Evolutionary conservation across 2,329 filamentous ascomycete genomes (phyloP), one percentile per base, ranked within the genome.

Genomic region (Aureobasidium sp.): DNA sequence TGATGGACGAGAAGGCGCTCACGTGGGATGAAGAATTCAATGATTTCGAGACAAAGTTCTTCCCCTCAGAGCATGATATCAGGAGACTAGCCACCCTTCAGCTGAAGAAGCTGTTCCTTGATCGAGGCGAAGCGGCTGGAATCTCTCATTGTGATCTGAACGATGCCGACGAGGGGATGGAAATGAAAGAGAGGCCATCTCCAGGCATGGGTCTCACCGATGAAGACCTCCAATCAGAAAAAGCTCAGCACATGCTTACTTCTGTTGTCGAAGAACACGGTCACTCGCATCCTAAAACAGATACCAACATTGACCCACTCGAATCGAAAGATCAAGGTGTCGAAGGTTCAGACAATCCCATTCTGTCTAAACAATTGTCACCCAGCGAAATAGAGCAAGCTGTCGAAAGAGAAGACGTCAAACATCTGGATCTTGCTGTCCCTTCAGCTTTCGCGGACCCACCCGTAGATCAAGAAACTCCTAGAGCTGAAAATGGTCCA

Each of bases 31-130:
- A 88, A 27, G 85, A 85, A 0, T 99, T 99, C 76, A 82, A 85
- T 61, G 89, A 94, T 60, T 97, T 99, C 63, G 95, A 99, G 72
- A 85, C 86, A 47, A 89, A 96, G 68, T 99, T 93, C 75, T 88
- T 99, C 68, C 93, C 89, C 0, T 87, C 93, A 0, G 95, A 99
- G 73, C 97, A 96, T 70, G 94, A 99, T 76, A 96, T 99, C 70
- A 85, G 91, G 65, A 86, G 94, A 69, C 79, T 99, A 64, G 96
- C 94, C 14, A 91, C 93, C 63, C 82, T 97, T 64, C 95, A 99
- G 71, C 79, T 99, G 62, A 93, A 90, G 72, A 96, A 95, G 72
- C 90, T 99, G 72, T 99, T 99, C 71, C 85, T 93, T 8, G 92
- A 97, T 72, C 88, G 79, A 62, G 82, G 91, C 68, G 90, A 92